Evolutionary conservation across 345 rosid species (phyloP).

Genomic region (Viola odorata): DNA sequence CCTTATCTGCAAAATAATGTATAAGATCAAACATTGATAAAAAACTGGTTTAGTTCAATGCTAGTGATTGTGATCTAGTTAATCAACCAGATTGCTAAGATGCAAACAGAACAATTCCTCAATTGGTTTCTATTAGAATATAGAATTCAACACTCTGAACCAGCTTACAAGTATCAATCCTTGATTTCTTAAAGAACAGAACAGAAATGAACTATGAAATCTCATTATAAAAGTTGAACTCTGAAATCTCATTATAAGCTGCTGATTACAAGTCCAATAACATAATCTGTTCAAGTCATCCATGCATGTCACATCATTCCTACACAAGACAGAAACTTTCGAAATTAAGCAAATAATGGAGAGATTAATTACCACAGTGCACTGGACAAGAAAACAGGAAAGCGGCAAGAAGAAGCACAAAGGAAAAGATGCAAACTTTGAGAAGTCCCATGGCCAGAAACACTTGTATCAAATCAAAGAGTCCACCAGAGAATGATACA

Average conservation of each 20-base stretch:
- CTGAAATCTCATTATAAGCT: not conserved
- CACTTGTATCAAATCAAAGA: not conserved
- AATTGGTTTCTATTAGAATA: not conserved
- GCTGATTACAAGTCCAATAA: not conserved
- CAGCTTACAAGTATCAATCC: not conserved
- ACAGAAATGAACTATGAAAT: not conserved
- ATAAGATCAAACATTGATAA: not conserved
- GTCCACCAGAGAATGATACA: not conserved
- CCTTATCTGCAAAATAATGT: constrained; percentile 36
- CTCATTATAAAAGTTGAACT: not conserved
- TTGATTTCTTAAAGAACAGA: too few species aligned
- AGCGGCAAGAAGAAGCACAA: constrained; percentile 24
- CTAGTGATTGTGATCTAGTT: too few species aligned
- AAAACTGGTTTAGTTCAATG: not conserved
- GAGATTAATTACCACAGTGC: constrained; percentile 14
- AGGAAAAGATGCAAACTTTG: constrained; percentile 8
- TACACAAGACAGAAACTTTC: not conserved
- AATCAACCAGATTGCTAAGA: not conserved
- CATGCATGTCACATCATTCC: not conserved
- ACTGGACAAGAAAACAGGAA: constrained; percentile 31
- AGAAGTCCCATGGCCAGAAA: constrained; percentile 24
- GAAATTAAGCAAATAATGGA: not conserved
- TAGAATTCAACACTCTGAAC: not conserved
- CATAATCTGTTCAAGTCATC: not conserved
- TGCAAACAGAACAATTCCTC: not conserved